These are phyloP conservation scores for Echium plantagineum DNA, from an alignment of 257 asterid species.

Conservation along the genomic window DNA sequence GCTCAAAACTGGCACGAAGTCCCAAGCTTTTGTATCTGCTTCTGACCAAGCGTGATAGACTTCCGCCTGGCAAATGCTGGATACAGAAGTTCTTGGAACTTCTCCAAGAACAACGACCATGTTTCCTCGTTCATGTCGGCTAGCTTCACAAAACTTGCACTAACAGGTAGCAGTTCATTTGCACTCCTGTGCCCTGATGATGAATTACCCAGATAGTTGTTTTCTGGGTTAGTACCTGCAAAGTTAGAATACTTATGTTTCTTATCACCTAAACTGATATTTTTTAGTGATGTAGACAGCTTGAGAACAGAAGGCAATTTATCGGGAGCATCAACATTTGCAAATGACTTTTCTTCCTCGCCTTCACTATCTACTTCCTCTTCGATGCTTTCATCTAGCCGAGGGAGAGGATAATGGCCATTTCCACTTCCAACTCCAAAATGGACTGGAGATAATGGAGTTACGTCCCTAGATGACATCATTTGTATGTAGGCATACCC, in stretches of 20 bases:
- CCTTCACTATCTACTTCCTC: slow-evolving; percentile 12
- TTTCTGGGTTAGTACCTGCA: slow-evolving; percentile 26
- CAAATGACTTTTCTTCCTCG: slow-evolving; percentile 9
- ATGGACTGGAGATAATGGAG: slow-evolving; percentile 13
- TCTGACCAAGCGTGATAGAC: slow-evolving; percentile 36
- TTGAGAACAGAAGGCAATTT: slow-evolving; percentile 23
- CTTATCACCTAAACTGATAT: slow-evolving; percentile 39
- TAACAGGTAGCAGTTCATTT: slow-evolving; percentile 57
- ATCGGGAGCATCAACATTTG: slow-evolving; percentile 11
- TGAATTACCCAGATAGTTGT: slow-evolving; percentile 24
- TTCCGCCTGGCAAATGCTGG: slow-evolving; percentile 53
- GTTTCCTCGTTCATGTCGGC: slow-evolving; percentile 61
- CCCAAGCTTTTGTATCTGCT: slow-evolving; percentile 74
- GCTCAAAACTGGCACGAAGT: slow-evolving; percentile 91
- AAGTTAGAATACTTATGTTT: slow-evolving; percentile 31
- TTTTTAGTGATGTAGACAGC: slow-evolving; percentile 37
- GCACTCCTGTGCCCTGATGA: slow-evolving; percentile 70
- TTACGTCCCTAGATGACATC: slow-evolving; percentile 18
- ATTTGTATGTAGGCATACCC: not conserved
- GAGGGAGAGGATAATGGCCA: slow-evolving; percentile 37
- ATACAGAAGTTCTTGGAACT: slow-evolving; percentile 45
- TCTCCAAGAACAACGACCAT: slow-evolving; percentile 60
- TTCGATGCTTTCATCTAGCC: slow-evolving; percentile 47
- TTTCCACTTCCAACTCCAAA: slow-evolving; percentile 30
- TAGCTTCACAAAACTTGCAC: slow-evolving; percentile 56